Percentiles rank a stretch among this genome's conserved stretches.
Conservation (phyloP, 805 yeast genomes). For the Hanseniaspora pseudoguilliermondii region DNA sequence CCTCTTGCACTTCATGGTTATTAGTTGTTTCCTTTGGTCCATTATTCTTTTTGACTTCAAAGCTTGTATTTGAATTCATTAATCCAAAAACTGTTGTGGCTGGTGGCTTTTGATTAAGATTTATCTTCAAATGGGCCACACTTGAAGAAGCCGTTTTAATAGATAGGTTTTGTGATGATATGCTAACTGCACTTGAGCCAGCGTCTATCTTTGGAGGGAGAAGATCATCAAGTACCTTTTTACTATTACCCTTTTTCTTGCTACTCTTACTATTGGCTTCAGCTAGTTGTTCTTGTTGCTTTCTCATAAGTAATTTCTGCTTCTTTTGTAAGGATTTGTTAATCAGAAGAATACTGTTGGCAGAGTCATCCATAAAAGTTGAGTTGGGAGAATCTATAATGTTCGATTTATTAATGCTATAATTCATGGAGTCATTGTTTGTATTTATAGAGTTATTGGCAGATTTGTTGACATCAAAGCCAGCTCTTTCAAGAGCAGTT, state of each 20-base stretch:
- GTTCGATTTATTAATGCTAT: constrained; percentile 14
- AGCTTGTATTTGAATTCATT: background rate
- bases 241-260: background rate
- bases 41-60: background rate
- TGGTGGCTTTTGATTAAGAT: background rate
- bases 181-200: background rate
- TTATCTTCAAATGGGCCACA: background rate
- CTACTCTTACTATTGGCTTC: background rate
- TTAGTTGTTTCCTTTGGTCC: background rate
- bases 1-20: background rate
- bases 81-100: background rate
- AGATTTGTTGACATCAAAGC: constrained; percentile 42
- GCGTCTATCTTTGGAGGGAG: background rate
- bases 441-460: background rate
- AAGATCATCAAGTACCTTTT: background rate
- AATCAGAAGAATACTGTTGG: background rate
- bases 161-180: background rate
- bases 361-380: constrained; percentile 3
- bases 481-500: constrained; percentile 72
- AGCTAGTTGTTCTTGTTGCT: background rate
- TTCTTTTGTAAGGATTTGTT: constrained; percentile 10
- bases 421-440: background rate
- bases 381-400: background rate
- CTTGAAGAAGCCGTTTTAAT: background rate
- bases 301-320: constrained; percentile 5